phyloP scores from a whole-genome alignment of 306 rosid species.

The Lathyrus sativus region DNA sequence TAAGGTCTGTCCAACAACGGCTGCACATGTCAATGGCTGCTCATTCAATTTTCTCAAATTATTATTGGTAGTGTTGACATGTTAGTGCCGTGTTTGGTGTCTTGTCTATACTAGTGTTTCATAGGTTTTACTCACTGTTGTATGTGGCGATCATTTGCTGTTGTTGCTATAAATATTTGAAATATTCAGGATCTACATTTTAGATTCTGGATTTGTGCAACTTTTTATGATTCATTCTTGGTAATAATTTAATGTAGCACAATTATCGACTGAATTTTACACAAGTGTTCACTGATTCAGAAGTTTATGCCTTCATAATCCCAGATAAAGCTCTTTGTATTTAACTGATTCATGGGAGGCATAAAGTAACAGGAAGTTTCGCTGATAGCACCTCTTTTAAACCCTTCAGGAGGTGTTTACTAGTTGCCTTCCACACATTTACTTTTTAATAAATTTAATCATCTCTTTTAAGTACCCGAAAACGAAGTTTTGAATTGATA shows the following conservation, averaged over 20 bases:
- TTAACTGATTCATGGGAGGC: slow-evolving; percentile 58
- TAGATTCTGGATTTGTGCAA: slow-evolving; percentile 12
- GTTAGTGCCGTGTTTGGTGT: background rate
- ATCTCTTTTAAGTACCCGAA: background rate
- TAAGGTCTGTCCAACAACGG: background rate
- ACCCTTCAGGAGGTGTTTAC: slow-evolving; percentile 45
- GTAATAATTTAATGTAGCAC: slow-evolving; percentile 19
- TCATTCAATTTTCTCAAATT: background rate
- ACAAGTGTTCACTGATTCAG: background rate
- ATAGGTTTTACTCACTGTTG: background rate
- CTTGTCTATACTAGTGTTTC: background rate
- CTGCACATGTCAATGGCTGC: background rate
- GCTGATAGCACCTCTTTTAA: slow-evolving; percentile 38
- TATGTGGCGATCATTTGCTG: slow-evolving; percentile 26
- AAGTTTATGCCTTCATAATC: slow-evolving; percentile 51
- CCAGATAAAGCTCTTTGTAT: slow-evolving; percentile 46
- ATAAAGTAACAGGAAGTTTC: slow-evolving; percentile 37
- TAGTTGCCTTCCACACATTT: slow-evolving; percentile 47
- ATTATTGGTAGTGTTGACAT: too few relatives aligned
- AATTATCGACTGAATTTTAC: slow-evolving; percentile 33
- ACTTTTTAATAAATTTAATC: background rate
- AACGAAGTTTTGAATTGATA: background rate
- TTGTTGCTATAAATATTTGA: slow-evolving; percentile 16
- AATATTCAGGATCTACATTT: slow-evolving; percentile 3
- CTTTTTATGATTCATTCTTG: slow-evolving; percentile 11